Evolutionary conservation across 805 yeast genomes (phyloP), one percentile per base, ranked within the genome.

Genomic region (Cephaloascus fragrans): DNA sequence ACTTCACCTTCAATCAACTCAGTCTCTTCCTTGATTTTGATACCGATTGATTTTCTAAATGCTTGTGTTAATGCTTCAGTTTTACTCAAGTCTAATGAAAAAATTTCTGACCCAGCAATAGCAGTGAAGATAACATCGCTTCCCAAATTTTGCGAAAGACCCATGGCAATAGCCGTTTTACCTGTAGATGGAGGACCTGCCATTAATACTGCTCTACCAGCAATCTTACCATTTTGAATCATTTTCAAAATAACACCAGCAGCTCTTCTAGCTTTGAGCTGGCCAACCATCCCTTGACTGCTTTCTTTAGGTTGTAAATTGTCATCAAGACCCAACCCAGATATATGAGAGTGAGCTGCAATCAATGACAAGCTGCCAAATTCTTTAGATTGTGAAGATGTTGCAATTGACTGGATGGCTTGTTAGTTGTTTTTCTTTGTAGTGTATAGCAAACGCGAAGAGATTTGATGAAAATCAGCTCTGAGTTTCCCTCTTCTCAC

Each of bases 121-220:
- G 95, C 87, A 32, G 97, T 90, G 61, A 93, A 93, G 32, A 98
- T 98, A 42, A 93, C 97, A 45, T 80, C 87, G 12, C 65, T 52
- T 26, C 84, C 84, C 48, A 83, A 66, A 38, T 76, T 79, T 55
- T 83, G 89, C 2, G 88, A 73, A 32, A 83, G 69, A 15, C 97
- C 98, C 83, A 88, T 83, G 12, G 99, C 98, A 51, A 93, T 76
- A 31, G 99, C 99, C 3, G 99, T 93, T 61, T 93, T 93, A 61
- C 99, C 99, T 0, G 98, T 93, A 12, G 96, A 86, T 20, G 98
- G 98, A 9, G 97, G 97, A 32, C 99, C 99, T 0, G 98, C 97
- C 44, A 93, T 72, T 45, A 93, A 64, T 17, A 89, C 93, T 1
- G 97, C 97, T 48, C 97, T 77, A 19, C 99, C 99, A 18, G 97